phyloP scores from a whole-genome alignment of 768 basidiomycete species.

The Kwoniella heveanensis region DNA sequence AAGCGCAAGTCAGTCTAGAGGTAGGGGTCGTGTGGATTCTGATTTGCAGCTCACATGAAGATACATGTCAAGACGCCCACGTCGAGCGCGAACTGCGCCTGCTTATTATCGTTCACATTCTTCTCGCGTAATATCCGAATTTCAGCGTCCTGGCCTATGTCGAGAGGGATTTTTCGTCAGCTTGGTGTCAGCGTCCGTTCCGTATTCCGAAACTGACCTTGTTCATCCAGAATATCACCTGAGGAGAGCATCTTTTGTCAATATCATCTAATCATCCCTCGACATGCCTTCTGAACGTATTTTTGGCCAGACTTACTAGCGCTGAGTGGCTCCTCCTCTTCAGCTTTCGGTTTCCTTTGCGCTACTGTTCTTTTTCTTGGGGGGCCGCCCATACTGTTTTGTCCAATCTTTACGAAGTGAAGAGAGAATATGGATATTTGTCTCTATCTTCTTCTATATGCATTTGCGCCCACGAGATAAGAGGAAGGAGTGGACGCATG shows the following conservation, averaged over 20 bases:
- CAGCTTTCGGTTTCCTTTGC: conserved; percentile 19
- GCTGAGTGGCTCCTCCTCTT: conserved; percentile 1
- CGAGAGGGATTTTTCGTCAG: no score
- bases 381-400: background rate
- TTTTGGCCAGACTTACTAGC: conserved; percentile 6
- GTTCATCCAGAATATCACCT: conserved; percentile 22
- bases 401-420: no score
- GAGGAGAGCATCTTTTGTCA: no score
- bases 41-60: conserved; percentile 26
- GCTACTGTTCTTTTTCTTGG: conserved; percentile 24
- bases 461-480: background rate
- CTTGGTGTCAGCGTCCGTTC: no score
- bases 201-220: conserved; percentile 25
- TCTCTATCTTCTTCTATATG: background rate
- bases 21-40: no score
- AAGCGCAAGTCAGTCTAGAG: background rate
- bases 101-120: conserved; percentile 31
- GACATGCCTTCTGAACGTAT: no score
- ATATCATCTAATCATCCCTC: conserved; percentile 12
- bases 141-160: conserved; percentile 46
- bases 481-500: no score
- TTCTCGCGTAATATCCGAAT: conserved; percentile 26
- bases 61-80: conserved; percentile 30
- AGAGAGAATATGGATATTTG: no score
- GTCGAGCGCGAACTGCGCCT: conserved; percentile 30